Conservation (phyloP, 2,329 filamentous ascomycete species). For the Penicillium fuscoglaucum region DNA sequence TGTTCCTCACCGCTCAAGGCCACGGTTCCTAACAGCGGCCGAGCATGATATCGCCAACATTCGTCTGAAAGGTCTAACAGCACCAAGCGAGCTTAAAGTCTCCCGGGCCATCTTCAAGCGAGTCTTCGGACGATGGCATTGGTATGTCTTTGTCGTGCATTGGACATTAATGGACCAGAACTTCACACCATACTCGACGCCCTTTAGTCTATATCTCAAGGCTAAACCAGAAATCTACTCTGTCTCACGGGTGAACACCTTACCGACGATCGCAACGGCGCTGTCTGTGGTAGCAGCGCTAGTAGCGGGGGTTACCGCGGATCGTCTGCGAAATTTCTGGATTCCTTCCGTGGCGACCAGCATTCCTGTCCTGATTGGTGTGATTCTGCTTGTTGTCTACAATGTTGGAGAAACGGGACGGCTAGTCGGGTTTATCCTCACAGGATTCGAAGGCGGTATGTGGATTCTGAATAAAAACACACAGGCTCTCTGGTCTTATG, state of each 20-base stretch:
- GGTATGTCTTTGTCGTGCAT: slow-evolving; percentile 41
- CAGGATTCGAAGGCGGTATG: slow-evolving; percentile 41
- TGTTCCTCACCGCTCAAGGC: slow-evolving; percentile 30
- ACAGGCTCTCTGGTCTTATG: neutral
- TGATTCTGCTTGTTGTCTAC: slow-evolving; percentile 39
- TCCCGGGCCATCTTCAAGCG: slow-evolving; percentile 40
- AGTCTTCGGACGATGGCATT: slow-evolving; percentile 44
- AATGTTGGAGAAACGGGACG: slow-evolving; percentile 42
- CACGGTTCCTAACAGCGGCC: slow-evolving; percentile 9
- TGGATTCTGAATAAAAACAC: slow-evolving; percentile 3
- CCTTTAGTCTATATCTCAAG: slow-evolving; percentile 46
- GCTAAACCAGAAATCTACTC: slow-evolving; percentile 41
- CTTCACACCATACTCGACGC: slow-evolving; percentile 35
- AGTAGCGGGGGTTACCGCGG: slow-evolving; percentile 34
- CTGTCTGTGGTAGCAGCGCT: slow-evolving; percentile 42
- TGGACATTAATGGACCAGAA: slow-evolving; percentile 45
- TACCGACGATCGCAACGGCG: slow-evolving; percentile 45
- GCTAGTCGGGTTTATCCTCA: slow-evolving; percentile 41
- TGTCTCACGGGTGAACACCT: slow-evolving; percentile 43
- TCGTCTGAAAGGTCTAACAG: slow-evolving; percentile 26
- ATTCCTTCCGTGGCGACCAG: slow-evolving; percentile 34
- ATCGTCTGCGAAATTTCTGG: slow-evolving; percentile 40
- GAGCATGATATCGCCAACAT: slow-evolving; percentile 21
- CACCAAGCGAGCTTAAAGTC: slow-evolving; percentile 33
- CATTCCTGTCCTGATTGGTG: slow-evolving; percentile 37